A percentile compares a stretch with the other conserved stretches of the same genome.
These are phyloP conservation scores for Colletotrichum sp. DNA, from an alignment of 2,329 filamentous ascomycete species.

Conservation along the genomic window DNA sequence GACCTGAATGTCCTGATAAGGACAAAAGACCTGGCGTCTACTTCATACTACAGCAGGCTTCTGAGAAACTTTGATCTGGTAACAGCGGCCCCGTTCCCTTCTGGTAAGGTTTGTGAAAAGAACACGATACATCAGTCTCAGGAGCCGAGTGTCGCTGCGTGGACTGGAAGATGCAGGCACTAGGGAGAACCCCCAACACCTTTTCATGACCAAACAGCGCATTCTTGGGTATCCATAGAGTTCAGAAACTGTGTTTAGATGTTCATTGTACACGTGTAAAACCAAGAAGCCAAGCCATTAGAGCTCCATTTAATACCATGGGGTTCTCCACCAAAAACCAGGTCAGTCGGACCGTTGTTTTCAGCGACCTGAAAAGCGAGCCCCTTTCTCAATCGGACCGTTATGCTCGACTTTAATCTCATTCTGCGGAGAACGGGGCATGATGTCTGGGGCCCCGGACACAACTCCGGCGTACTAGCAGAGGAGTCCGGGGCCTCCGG, in stretches of 20 bases:
- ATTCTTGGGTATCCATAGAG: neutral
- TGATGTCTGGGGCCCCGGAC: slow-evolving; percentile 5
- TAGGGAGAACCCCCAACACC: neutral
- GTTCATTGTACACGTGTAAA: neutral
- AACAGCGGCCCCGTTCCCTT: fast-evolving
- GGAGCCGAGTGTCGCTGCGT: neutral
- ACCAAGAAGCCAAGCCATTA: slow-evolving; percentile 8
- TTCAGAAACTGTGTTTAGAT: neutral
- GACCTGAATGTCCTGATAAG: neutral
- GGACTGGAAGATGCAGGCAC: neutral
- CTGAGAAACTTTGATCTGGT: neutral
- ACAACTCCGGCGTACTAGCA: neutral
- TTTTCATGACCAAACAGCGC: neutral
- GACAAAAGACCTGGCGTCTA: neutral
- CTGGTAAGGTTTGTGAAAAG: neutral
- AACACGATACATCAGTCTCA: neutral
- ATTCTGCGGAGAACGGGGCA: neutral
- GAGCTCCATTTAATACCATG: neutral
- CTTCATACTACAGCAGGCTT: neutral
- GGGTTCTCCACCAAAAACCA: neutral
- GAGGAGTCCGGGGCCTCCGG: neutral
- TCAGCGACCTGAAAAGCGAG: neutral
- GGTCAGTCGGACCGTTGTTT: slow-evolving; percentile 15
- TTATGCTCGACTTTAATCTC: neutral
- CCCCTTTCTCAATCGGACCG: slow-evolving; percentile 9